phyloP scores from a whole-genome alignment of 1,284 basidiomycete genomes.

The Amylostereum chailletii region DNA sequence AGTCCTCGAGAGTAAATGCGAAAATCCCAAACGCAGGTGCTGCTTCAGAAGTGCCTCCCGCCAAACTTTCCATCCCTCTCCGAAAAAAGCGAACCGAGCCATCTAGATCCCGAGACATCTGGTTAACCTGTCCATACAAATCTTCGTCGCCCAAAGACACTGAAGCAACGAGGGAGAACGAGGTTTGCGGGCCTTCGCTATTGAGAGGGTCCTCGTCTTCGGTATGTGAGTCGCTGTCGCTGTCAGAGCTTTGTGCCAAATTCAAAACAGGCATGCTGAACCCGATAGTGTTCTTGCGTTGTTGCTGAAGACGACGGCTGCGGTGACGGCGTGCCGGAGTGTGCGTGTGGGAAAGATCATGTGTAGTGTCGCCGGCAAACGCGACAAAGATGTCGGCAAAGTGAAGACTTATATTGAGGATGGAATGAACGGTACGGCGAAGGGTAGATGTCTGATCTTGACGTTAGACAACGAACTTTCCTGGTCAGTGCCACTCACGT shows the following conservation, averaged over 20 bases:
- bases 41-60: conserved; percentile 42
- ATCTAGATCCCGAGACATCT: conserved; percentile 61
- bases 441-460: conserved; percentile 46
- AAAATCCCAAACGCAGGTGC: conserved; percentile 62
- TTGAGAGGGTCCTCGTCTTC: conserved; percentile 24
- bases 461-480: too few relatives aligned
- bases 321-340: conserved; percentile 44
- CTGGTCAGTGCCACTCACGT: conserved; percentile 33
- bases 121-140: conserved; percentile 42
- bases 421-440: conserved; percentile 53
- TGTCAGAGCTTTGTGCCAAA: conserved; percentile 23
- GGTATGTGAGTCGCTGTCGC: conserved; percentile 38
- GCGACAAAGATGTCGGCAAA: conserved; percentile 58
- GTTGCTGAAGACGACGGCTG: conserved; percentile 44
- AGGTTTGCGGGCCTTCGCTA: conserved; percentile 25
- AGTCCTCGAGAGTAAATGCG: conserved; percentile 73
- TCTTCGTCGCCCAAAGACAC: conserved; percentile 34
- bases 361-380: conserved; percentile 48
- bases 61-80: conserved; percentile 56
- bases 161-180: conserved; percentile 35
- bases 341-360: conserved; percentile 51
- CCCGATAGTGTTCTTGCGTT: conserved; percentile 50
- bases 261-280: conserved; percentile 36
- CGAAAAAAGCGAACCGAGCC: conserved; percentile 60
- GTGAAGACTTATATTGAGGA: conserved; percentile 66